A percentile compares a stretch with the other conserved stretches of the same genome.
phyloP scores from a whole-genome alignment of 352 stramenopile species.

The Blastocystis sp. region DNA sequence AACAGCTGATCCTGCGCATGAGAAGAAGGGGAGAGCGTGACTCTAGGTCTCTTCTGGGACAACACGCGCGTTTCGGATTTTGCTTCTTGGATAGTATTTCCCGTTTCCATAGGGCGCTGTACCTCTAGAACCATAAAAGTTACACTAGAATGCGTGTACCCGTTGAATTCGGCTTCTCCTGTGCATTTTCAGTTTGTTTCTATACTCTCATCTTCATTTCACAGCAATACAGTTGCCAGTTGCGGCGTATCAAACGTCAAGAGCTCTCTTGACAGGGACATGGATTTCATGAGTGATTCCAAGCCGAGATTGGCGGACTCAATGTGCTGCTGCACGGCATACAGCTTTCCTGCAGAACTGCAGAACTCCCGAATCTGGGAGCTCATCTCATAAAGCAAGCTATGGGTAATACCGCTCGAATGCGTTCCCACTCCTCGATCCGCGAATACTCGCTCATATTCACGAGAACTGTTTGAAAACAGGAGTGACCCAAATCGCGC shows the following conservation, averaged over 20 bases:
- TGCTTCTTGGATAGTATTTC: no score
- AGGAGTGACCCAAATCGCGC: not conserved
- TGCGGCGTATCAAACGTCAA: not conserved
- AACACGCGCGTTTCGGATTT: not conserved
- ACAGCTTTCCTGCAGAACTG: not conserved
- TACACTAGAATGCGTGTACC: no score
- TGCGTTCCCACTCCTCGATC: not conserved
- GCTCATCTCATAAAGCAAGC: slow-evolving; percentile 21
- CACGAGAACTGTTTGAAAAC: not conserved
- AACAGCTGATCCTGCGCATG: slow-evolving; percentile 7
- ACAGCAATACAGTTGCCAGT: not conserved
- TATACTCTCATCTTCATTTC: no score
- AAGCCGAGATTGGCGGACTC: slow-evolving; percentile 8
- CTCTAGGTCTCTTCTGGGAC: slow-evolving; percentile 26
- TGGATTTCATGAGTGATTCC: slow-evolving; percentile 9
- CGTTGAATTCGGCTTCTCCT: no score
- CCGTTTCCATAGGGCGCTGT: no score
- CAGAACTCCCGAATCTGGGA: not conserved
- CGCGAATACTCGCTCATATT: not conserved
- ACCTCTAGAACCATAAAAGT: no score
- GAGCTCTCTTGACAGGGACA: not conserved
- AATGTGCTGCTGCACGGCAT: not conserved
- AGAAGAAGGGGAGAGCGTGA: not conserved
- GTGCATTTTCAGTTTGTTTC: no score
- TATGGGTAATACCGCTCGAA: not conserved